Conservation (phyloP, 768 basidiomycete species). For the Trametes coccinea region DNA sequence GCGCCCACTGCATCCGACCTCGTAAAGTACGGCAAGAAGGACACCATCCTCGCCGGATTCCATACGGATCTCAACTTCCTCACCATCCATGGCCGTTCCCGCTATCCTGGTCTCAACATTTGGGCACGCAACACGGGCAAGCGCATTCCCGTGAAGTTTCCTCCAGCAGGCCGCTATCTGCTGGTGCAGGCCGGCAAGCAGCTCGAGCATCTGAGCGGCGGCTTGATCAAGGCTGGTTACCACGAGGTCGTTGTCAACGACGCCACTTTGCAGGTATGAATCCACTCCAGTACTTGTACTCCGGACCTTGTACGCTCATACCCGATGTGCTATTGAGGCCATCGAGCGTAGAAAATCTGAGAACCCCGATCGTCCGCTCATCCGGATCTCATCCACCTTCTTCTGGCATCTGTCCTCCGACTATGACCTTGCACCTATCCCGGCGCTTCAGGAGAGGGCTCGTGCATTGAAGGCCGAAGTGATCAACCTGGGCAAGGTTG, state of each 20-base stretch:
- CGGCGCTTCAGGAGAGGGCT: constrained; percentile 50
- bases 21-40: constrained; percentile 68
- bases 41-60: constrained; percentile 91
- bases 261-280: constrained; percentile 65
- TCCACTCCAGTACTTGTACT: too few species aligned
- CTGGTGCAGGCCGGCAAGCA: constrained; percentile 97
- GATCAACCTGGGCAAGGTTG: constrained; percentile 37
- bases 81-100: constrained; percentile 85
- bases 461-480: constrained; percentile 43
- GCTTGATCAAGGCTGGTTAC: constrained; percentile 88
- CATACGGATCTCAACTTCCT: constrained; percentile 94
- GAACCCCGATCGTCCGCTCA: constrained; percentile 76
- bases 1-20: constrained; percentile 95
- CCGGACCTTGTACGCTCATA: neutral
- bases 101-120: constrained; percentile 87
- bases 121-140: constrained; percentile 96
- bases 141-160: constrained; percentile 85
- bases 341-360: constrained; percentile 60
- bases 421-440: constrained; percentile 69
- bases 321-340: constrained; percentile 40
- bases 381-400: constrained; percentile 95
- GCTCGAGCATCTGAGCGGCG: constrained; percentile 82
- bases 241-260: constrained; percentile 94
- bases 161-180: constrained; percentile 73
- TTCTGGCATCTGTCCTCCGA: constrained; percentile 95